These are phyloP conservation scores for Psilocybe mexicana DNA, from an alignment of 1,284 basidiomycete genomes.

Conservation along the genomic window DNA sequence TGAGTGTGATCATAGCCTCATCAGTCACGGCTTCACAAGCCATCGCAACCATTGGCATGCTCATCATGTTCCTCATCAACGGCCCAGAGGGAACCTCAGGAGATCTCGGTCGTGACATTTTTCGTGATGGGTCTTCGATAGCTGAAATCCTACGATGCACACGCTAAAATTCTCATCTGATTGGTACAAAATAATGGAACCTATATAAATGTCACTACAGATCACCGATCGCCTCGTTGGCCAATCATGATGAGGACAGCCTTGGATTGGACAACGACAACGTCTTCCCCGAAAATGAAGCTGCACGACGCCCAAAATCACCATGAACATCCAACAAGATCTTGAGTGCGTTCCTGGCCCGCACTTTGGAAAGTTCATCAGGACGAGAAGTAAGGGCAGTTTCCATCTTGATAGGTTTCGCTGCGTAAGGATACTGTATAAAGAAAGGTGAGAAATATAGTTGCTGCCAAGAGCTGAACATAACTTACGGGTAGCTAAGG, in stretches of 20 bases:
- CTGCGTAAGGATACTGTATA: slow-evolving; percentile 75
- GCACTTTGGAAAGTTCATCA: slow-evolving; percentile 84
- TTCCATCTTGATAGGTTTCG: slow-evolving; percentile 61
- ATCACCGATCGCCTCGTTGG: slow-evolving; percentile 6
- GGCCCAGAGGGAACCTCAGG: slow-evolving; percentile 27
- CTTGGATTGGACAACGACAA: slow-evolving; percentile 40
- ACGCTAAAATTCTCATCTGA: slow-evolving; percentile 10
- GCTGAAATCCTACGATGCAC: slow-evolving; percentile 5
- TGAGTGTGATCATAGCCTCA: slow-evolving; percentile 27
- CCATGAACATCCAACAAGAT: slow-evolving; percentile 84
- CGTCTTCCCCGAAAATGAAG: slow-evolving; percentile 36
- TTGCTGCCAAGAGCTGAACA: slow-evolving; percentile 22
- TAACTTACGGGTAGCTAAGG: slow-evolving; percentile 67
- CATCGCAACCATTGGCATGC: slow-evolving; percentile 38
- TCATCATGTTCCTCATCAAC: slow-evolving; percentile 34
- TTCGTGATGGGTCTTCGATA: slow-evolving; percentile 20
- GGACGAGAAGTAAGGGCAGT: slow-evolving; percentile 70
- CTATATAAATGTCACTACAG: slow-evolving; percentile 24
- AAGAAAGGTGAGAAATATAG: slow-evolving; percentile 9
- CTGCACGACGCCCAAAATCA: slow-evolving; percentile 69
- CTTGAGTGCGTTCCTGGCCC: slow-evolving; percentile 92
- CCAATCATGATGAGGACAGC: slow-evolving; percentile 34
- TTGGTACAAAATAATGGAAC: slow-evolving; percentile 21
- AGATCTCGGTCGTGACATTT: slow-evolving; percentile 36
- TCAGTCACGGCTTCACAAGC: slow-evolving; percentile 29